phyloP scores from a whole-genome alignment of 2,329 filamentous ascomycete species.

The Arthrobotrys iridis region DNA sequence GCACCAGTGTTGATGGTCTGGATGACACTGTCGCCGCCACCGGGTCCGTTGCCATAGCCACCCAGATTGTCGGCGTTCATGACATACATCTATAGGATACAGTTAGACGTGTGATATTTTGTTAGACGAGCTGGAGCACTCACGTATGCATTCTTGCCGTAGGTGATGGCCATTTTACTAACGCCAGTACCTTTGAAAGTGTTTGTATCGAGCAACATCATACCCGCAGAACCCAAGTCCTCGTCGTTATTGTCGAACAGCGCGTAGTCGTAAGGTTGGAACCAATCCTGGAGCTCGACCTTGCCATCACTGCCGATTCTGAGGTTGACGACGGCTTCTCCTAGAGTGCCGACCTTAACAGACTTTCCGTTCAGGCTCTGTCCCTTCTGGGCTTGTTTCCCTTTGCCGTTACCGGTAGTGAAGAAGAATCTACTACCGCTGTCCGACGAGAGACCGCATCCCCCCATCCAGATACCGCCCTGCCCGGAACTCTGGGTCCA shows the following conservation, averaged over 20 bases:
- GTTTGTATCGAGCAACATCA: conserved; percentile 63
- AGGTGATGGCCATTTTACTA: conserved; percentile 60
- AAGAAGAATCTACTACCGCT: conserved; percentile 59
- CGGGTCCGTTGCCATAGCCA: conserved; percentile 59
- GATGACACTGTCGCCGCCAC: conserved; percentile 63
- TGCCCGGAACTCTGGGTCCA: conserved; percentile 61
- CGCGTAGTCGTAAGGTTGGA: conserved; percentile 66
- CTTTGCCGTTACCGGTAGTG: conserved; percentile 57
- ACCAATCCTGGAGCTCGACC: conserved; percentile 66
- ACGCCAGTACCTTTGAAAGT: conserved; percentile 59
- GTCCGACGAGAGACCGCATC: conserved; percentile 60
- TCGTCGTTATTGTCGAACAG: conserved; percentile 53
- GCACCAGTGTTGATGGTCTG: conserved; percentile 64
- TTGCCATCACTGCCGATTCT: conserved; percentile 61
- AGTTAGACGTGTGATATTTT: conserved; percentile 60
- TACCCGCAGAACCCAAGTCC: conserved; percentile 65
- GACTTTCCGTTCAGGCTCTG: conserved; percentile 41
- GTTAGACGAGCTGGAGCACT: conserved; percentile 64
- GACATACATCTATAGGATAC: conserved; percentile 59
- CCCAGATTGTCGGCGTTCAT: conserved; percentile 60
- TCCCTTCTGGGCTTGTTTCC: conserved; percentile 49
- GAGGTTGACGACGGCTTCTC: conserved; percentile 62
- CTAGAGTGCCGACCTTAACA: conserved; percentile 56
- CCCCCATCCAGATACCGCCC: conserved; percentile 62
- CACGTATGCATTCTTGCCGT: conserved; percentile 64